Base-by-base conservation (phyloP, 805 yeast genomes). In the Saccharomycopsis amapae region DNA sequence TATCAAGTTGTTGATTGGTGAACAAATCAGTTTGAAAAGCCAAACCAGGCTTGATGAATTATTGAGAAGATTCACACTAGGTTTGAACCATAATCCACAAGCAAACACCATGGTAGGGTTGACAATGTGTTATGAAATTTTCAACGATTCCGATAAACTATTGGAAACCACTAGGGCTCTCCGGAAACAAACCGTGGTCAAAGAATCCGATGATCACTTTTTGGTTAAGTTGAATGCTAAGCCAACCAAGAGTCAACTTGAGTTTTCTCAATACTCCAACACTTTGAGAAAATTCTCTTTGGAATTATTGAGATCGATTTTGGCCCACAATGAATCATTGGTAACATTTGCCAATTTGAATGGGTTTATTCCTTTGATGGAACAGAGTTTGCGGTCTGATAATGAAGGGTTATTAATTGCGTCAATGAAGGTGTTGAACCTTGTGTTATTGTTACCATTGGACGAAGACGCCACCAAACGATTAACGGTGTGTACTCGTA, bases 1-100 rank as follows among this genome's bases (percentile, higher is more conserved):
- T 1, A 67, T 93, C 32, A 80, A 79, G 56, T 63, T 73, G 18
- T 60, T 85, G 41, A 62, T 85, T 31, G 62, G 70, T 35, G 90
- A 82, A 57, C 75, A 78, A 54, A 69, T 89, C 5, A 75, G 81
- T 7, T 63, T 76, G 51, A 85, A 77, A 58, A 74, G 78, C 17
- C 90, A 84, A 59, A 75, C 75, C 49, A 87, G 85, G 56, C 65
- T 89, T 33, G 87, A 82, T 55, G 96, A 87, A 57, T 65, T 93
- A 34, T 61, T 90, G 53, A 74, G 85, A 60, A 74, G 95, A 50
- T 76, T 81, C 55, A 71, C 95, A 0, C 62, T 76, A n/a, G 98
- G 98, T 25, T 65, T 93, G 46, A 76, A 78, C 53, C 79, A 73
- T 52, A 93, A 90, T 59, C 67, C 65, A 4, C 85, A 79, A 46